Evolutionary conservation across 2,329 filamentous ascomycete genomes (phyloP).

Genomic region (Dactylellina cionopaga): DNA sequence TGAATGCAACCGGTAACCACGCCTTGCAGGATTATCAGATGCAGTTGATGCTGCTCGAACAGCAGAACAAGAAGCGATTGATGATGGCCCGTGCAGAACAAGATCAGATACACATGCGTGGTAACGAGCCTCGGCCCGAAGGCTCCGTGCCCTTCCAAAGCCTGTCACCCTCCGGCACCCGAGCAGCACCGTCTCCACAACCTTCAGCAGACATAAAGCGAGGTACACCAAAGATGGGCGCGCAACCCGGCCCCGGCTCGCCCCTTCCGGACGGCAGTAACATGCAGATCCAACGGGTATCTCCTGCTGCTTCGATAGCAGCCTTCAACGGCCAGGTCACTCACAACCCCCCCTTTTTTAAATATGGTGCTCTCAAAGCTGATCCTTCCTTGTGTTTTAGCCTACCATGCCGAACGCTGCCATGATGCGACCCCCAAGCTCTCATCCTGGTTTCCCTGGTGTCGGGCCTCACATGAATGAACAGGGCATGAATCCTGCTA

Average conservation of each 20-base stretch:
- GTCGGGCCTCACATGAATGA: slow-evolving; percentile 67
- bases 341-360: slow-evolving; percentile 56
- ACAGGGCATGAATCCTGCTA: slow-evolving; percentile 66
- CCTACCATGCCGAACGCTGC: slow-evolving; percentile 66
- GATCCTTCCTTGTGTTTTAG: slow-evolving; percentile 33
- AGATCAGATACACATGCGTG: slow-evolving; percentile 71
- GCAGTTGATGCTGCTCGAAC: slow-evolving; percentile 86
- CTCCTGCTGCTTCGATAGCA: slow-evolving; percentile 62
- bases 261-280: slow-evolving; percentile 75
- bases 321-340: slow-evolving; percentile 63
- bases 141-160: slow-evolving; percentile 63
- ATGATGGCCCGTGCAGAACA: slow-evolving; percentile 84
- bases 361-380: slow-evolving; percentile 29
- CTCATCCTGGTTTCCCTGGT: slow-evolving; percentile 71
- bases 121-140: slow-evolving; percentile 67
- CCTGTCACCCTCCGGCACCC: slow-evolving; percentile 69
- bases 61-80: slow-evolving; percentile 86
- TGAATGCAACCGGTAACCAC: slow-evolving; percentile 75
- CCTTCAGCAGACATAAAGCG: slow-evolving; percentile 73
- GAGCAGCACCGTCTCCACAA: slow-evolving; percentile 73
- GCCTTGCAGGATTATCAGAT: slow-evolving; percentile 88
- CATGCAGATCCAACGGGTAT: slow-evolving; percentile 71
- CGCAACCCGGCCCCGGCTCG: slow-evolving; percentile 81
- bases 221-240: slow-evolving; percentile 78
- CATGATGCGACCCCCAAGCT: slow-evolving; percentile 73